Evolutionary conservation across 495 filamentous ascomycete genomes (phyloP).

Genomic region (Penicillium silybi): DNA sequence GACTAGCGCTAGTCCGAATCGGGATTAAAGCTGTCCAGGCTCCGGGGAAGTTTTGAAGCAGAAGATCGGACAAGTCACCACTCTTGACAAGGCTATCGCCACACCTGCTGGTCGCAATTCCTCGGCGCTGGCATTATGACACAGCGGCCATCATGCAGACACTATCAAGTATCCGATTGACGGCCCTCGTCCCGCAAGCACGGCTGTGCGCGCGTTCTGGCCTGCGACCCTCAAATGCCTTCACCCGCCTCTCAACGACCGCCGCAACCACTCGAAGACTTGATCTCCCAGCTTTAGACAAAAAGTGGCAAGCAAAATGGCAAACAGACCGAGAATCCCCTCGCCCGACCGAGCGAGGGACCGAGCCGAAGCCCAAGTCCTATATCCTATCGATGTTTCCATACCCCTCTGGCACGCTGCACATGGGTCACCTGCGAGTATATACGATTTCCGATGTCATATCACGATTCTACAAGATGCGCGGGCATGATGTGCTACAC

Average conservation of each 20-base stretch:
- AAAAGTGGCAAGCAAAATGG: slow-evolving; percentile 70
- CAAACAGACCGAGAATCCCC: slow-evolving; percentile 21
- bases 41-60: slow-evolving; percentile 26
- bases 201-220: slow-evolving; percentile 17
- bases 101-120: not conserved
- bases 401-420: slow-evolving; percentile 85
- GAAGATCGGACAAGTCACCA: slow-evolving; percentile 1
- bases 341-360: slow-evolving; percentile 1
- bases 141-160: slow-evolving; percentile 24
- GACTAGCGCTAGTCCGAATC: slow-evolving; percentile 24
- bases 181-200: slow-evolving; percentile 17
- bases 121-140: slow-evolving; percentile 10
- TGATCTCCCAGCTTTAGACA: slow-evolving; percentile 61
- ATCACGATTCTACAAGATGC: slow-evolving; percentile 71
- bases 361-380: slow-evolving; percentile 46
- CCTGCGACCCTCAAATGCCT: slow-evolving; percentile 10
- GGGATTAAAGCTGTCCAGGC: slow-evolving; percentile 16
- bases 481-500: slow-evolving; percentile 71
- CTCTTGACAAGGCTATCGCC: not conserved
- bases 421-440: slow-evolving; percentile 83
- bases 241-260: slow-evolving; percentile 23
- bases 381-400: slow-evolving; percentile 92
- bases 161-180: slow-evolving; percentile 29
- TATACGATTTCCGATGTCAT: slow-evolving; percentile 90
- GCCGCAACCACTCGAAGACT: slow-evolving; percentile 35